These are phyloP conservation scores for Prunella vulgaris DNA, from an alignment of 257 asterid genomes.

Conservation along the genomic window DNA sequence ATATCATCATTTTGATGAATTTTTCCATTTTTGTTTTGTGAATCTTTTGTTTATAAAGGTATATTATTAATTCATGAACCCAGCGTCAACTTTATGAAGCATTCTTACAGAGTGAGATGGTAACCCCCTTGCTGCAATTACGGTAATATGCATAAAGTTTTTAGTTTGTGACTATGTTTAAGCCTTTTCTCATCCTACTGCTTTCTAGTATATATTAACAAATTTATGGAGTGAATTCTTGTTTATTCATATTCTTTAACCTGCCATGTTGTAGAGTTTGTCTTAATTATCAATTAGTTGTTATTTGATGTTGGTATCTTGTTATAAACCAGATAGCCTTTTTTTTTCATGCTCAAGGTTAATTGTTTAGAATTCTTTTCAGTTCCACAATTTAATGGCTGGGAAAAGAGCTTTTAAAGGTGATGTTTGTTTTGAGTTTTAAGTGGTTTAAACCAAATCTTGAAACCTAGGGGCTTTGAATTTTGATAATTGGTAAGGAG, in stretches of 20 bases:
- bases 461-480: no score
- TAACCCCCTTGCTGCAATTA: conserved; percentile 93
- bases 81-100: conserved; percentile 93
- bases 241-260: conserved; percentile 8
- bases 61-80: conserved; percentile 20
- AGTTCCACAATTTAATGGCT: neutral
- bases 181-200: neutral
- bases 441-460: no score
- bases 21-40: neutral
- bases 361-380: neutral
- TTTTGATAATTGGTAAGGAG: no score
- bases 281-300: neutral
- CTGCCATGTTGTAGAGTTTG: neutral
- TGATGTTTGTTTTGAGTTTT: no score
- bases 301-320: conserved; percentile 8
- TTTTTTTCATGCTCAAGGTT: neutral
- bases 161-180: conserved; percentile 10
- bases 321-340: neutral
- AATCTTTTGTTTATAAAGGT: neutral
- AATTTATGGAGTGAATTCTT: conserved; percentile 1
- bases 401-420: neutral
- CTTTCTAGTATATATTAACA: neutral
- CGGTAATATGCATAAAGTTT: conserved; percentile 41
- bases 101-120: conserved; percentile 93
- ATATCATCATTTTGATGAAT: neutral